These are phyloP conservation scores for Pichia cephalocereana DNA, from an alignment of 805 yeast species.

Conservation along the genomic window DNA sequence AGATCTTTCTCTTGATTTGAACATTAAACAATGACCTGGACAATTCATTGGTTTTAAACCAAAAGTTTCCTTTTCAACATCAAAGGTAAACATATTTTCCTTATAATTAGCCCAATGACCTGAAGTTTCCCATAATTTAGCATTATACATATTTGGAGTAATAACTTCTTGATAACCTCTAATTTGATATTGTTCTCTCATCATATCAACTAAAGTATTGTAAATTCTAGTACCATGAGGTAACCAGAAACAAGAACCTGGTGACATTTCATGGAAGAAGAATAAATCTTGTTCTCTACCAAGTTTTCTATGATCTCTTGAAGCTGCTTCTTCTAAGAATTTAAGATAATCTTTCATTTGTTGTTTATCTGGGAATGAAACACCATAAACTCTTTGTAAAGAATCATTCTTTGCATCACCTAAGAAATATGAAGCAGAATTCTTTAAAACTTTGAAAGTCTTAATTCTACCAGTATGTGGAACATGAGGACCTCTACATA, in stretches of 20 bases:
- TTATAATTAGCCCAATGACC: constrained; percentile 98
- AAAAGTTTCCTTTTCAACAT: constrained; percentile 89
- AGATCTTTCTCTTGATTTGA: constrained; percentile 87
- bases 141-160: constrained; percentile 97
- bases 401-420: constrained; percentile 93
- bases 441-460: constrained; percentile 87
- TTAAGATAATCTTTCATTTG: constrained; percentile 90
- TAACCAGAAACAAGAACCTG: constrained; percentile 97
- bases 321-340: constrained; percentile 91
- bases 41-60: constrained; percentile 87
- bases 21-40: constrained; percentile 78
- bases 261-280: constrained; percentile 92
- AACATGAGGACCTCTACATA: constrained; percentile 96
- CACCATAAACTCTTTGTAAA: constrained; percentile 94
- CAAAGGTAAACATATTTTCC: constrained; percentile 95
- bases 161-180: constrained; percentile 98
- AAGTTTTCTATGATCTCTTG: constrained; percentile 92
- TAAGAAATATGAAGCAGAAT: constrained; percentile 91
- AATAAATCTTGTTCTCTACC: constrained; percentile 96
- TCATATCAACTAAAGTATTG: constrained; percentile 70
- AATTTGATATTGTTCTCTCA: constrained; percentile 77
- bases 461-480: constrained; percentile 96
- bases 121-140: constrained; percentile 96
- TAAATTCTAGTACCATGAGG: constrained; percentile 99
- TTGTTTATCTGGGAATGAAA: constrained; percentile 97